These are phyloP conservation scores for Zygotorulaspora sp. DNA, from an alignment of 805 yeast genomes.

Conservation along the genomic window DNA sequence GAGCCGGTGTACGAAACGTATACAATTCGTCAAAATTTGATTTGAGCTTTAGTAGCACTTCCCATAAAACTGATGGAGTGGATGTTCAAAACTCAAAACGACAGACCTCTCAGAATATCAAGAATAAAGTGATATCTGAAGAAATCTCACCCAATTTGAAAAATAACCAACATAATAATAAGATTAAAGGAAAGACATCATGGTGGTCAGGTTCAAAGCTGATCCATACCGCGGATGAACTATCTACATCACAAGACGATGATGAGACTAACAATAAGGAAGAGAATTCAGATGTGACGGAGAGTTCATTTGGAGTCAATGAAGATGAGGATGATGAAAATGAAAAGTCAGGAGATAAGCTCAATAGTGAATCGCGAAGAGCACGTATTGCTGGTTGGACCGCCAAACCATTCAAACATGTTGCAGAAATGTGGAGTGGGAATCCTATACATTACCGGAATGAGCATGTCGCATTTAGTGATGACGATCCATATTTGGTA, in stretches of 20 bases:
- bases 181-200: slow-evolving; percentile 9
- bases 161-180: not conserved
- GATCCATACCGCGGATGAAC: not conserved
- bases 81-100: not conserved
- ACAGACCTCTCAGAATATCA: not conserved
- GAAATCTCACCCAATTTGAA: not conserved
- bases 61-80: not conserved
- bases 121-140: not conserved
- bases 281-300: not conserved
- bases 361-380: slow-evolving; percentile 4
- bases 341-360: not conserved
- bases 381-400: slow-evolving; percentile 15
- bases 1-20: slow-evolving; percentile 5
- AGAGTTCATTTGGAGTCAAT: not conserved
- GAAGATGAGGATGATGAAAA: slow-evolving; percentile 3
- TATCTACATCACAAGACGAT: slow-evolving; percentile 5
- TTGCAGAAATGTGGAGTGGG: slow-evolving; percentile 50
- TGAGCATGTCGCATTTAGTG: slow-evolving; percentile 37
- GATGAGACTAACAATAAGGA: no score
- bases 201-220: slow-evolving; percentile 5
- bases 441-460: slow-evolving; percentile 56
- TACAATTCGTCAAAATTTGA: not conserved
- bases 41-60: not conserved
- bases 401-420: slow-evolving; percentile 18
- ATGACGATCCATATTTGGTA: slow-evolving; percentile 44